Base-by-base conservation (phyloP, 257 asterid species). In the Nicotiana paniculata region DNA sequence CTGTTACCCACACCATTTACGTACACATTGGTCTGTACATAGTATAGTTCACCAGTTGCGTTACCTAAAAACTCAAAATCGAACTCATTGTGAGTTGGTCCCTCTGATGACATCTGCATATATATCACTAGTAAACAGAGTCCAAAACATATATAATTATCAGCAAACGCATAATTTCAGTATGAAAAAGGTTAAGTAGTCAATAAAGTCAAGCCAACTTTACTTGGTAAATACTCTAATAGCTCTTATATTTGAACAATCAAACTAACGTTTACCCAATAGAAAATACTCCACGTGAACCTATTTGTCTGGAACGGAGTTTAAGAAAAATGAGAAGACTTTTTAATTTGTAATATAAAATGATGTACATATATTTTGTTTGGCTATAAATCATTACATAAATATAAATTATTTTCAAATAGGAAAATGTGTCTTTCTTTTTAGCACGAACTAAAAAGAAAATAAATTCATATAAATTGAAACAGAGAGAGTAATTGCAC, bases 1-100 rank as follows among this genome's bases (percentile, higher is more conserved):
- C 98, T 88, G 83, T 95, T 92, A 2, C 98, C 98, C 5, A 92
- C 91, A 11, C 97, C 98, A 84, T 95, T 95, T 0, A 92, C 96
- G 58, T 88, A 95, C 2, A 95, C 90, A 86, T 95, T 95, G 6
- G 98, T 95, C 83, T 95, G 98, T 12, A 95, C 97, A 1, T 87
- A 82, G 64, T 92, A 95, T 6, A 97, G 98, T 77, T 95, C 98
- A 6, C 98, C 98, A 1, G 90, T 91, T 17, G 91, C 86, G 88
- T 95, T 93, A 2, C 98, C 98, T 79, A 95, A 65, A 83, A 95
- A 95, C 89, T 95, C 98, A 7, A 89, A 95, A 91, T 95, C 98
- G 79, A 95, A 95, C 82, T 95, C 98, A 66, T 95, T 90, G 82
- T 95, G 97, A 58, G 85, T 83, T 61, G 93, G 87, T 9, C 98